phyloP scores from a whole-genome alignment of 169 alveolate genomes.

The Cryptosporidium andersoni region DNA sequence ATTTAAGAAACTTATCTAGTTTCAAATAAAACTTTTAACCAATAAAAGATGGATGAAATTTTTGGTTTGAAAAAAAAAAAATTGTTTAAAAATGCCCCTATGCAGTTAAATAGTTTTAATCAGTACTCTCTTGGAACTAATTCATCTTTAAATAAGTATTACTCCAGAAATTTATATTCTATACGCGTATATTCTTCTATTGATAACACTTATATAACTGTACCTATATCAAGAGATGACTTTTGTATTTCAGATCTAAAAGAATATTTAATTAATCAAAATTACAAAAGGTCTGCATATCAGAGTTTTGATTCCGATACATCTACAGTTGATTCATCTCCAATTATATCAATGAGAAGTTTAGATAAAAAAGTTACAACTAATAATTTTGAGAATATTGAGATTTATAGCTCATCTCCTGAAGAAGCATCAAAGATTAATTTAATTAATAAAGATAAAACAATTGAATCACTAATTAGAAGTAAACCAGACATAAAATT shows the following conservation, averaged over 20 bases:
- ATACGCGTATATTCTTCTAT: constrained; percentile 32
- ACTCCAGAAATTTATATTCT: constrained; percentile 1
- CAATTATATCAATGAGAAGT: neutral
- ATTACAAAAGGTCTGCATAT: constrained; percentile 1
- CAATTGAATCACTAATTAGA: neutral
- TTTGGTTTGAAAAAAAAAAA: no score
- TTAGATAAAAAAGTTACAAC: neutral
- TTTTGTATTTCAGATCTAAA: constrained; percentile 13
- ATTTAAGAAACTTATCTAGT: no score
- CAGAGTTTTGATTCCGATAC: constrained; percentile 37
- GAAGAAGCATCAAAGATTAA: constrained; percentile 2
- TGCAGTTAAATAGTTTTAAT: no score
- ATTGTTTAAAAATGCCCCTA: no score
- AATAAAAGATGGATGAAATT: no score
- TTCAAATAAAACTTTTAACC: no score
- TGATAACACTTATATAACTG: constrained; percentile 37
- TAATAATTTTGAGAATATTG: neutral
- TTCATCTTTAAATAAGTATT: neutral
- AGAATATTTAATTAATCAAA: neutral
- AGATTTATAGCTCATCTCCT: constrained; percentile 15
- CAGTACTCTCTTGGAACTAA: neutral
- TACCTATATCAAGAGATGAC: neutral
- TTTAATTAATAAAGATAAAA: neutral
- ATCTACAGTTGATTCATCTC: constrained; percentile 42
- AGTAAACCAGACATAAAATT: neutral